These are phyloP conservation scores for Globisporangium okanoganense DNA, from an alignment of 352 stramenopile species.

Conservation along the genomic window DNA sequence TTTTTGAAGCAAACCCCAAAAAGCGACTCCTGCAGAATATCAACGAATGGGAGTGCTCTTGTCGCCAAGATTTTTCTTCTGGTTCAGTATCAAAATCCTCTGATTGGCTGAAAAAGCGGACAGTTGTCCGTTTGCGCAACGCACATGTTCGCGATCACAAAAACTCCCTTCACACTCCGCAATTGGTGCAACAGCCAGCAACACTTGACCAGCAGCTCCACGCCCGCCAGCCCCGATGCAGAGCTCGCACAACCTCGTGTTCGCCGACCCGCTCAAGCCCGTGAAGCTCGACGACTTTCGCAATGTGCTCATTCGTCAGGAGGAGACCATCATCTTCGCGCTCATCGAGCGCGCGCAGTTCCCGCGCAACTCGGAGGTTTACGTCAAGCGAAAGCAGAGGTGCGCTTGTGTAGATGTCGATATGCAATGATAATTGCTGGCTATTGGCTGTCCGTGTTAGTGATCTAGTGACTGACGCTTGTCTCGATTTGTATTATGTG, in stretches of 20 bases:
- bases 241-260: conserved; percentile 60
- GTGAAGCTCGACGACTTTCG: conserved; percentile 86
- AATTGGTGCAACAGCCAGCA: not conserved
- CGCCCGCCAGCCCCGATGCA: conserved; percentile 26
- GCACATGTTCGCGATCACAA: not conserved
- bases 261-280: conserved; percentile 59
- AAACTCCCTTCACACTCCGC: not conserved
- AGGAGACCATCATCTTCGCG: conserved; percentile 99
- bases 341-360: conserved; percentile 98
- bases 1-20: not conserved
- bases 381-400: conserved; percentile 87
- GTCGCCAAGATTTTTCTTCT: conserved; percentile 8
- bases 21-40: not conserved
- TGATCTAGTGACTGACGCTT: not conserved
- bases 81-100: not conserved
- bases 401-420: conserved; percentile 16
- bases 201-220: not conserved
- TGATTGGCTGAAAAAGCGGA: conserved; percentile 4
- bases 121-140: conserved; percentile 12
- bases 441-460: not conserved
- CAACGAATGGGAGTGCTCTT: not conserved
- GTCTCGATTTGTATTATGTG: too few species aligned
- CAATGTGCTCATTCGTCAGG: conserved; percentile 88
- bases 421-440: not conserved
- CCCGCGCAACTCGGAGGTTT: conserved; percentile 93